Evolutionary conservation across 2,329 filamentous ascomycete genomes (phyloP).

Genomic region (Myriangium duriaei): DNA sequence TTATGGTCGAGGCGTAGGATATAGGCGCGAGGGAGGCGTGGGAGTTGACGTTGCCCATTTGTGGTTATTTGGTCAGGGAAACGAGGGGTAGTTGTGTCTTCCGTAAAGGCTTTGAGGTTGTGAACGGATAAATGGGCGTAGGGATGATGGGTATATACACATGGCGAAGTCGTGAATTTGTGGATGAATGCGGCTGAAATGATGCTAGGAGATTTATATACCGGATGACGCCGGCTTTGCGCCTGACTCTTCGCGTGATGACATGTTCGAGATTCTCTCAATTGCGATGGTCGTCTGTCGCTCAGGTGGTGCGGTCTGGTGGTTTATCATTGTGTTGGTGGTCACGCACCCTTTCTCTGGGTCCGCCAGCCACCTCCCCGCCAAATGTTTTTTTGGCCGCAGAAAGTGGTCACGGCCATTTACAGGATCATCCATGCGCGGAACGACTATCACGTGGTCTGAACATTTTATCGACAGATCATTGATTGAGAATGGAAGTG

Average conservation of each 20-base stretch:
- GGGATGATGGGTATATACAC: not conserved
- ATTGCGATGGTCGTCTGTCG: too few relatives aligned
- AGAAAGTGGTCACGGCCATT: too few relatives aligned
- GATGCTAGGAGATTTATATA: not conserved
- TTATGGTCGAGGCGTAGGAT: slow-evolving; percentile 24
- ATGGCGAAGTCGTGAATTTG: too few relatives aligned
- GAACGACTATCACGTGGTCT: too few relatives aligned
- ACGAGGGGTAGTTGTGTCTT: not conserved
- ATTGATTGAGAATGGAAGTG: too few relatives aligned
- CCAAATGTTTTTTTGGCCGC: slow-evolving; percentile 1
- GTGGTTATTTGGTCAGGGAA: not conserved
- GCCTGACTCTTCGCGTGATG: slow-evolving; percentile 5
- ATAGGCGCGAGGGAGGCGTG: slow-evolving; percentile 21
- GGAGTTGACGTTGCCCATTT: slow-evolving; percentile 9
- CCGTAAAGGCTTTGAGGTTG: not conserved
- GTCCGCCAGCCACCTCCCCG: slow-evolving; percentile 7
- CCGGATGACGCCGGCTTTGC: not conserved
- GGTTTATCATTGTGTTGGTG: too few relatives aligned
- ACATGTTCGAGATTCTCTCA: not conserved
- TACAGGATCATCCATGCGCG: too few relatives aligned
- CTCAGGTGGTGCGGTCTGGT: too few relatives aligned
- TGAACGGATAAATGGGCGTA: not conserved
- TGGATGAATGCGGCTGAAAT: too few relatives aligned
- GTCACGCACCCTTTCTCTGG: slow-evolving; percentile 5
- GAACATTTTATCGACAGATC: too few relatives aligned